Evolutionary conservation across 306 rosid species (phyloP), one percentile per base, ranked within the genome.

Genomic region (Hippophae tibetana): DNA sequence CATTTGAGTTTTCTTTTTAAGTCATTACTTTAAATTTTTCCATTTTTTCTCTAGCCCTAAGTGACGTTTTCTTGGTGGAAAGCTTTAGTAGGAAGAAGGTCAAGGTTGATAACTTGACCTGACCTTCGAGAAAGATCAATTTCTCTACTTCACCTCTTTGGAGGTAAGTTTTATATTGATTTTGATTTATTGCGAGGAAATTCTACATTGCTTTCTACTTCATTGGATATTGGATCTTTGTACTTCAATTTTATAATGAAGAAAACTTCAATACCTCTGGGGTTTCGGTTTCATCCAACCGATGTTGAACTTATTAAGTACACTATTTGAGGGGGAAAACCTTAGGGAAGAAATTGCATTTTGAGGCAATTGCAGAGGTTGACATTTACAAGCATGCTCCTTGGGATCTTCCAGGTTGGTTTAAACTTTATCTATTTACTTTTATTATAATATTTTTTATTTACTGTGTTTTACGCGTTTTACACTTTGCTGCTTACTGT

Each of bases 331-430:
- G 82, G 78, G 80, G 78, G 68, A 86, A 84, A 73, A 65, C 86
- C 3, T 42, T 54, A 52, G 76, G 78, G 10, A 80, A 63, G 51
- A 84, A 48, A 43, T 42, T 74, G 13, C 61, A 8, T 42, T 0
- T 46, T 55, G 69, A 65, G 6, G 74, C 72, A 6, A 68, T 89
- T 42, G 46, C 87, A 8, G 95, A 86, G 74, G 69, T 86, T 51
- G 79, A 86, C 67, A 68, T 89, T 3, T 86, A 86, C 74, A 80
- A 86, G 62, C 69, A 60, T 26, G 65, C 74, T 42, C 93, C 97
- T 6, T 84, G 87, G 89, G 90, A 84, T 61, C 95, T 89, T 47
- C 89, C 87, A 65, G 97, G 97, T 89, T 57, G 53, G 64, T 26
- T 18, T 18, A 18, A 9, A 10, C 64, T 9, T 18, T 52, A 25